Evolutionary conservation across 441 rosid species (phyloP), one percentile per base, ranked within the genome.

Genomic region (Euphorbia celastroides): DNA sequence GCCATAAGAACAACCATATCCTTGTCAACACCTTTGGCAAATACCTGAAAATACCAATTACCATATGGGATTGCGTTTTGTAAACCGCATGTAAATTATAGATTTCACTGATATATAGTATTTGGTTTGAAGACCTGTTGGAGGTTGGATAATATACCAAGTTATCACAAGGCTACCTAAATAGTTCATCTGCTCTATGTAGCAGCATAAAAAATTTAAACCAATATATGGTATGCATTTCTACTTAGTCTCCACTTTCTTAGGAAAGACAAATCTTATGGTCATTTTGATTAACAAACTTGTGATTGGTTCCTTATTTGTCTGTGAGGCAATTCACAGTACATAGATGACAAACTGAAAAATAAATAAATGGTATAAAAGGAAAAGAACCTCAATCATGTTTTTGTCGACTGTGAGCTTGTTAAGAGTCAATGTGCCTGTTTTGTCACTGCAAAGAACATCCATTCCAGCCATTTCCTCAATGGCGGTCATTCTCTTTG

Each of bases 381-480:
- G 74, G 16, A 50, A 17, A 2, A 59, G 84, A 75, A 84, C 93
- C 83, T 93, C 99, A 74, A 93, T 68, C 75, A 93, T 82, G 73
- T 77, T 85, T 71, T 65, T 84, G 78, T 93, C 99, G 52, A 93
- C 97, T 63, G 90, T 89, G 52, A 93, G 82, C 87, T 89, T 93
- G 87, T 91, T 93, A 0, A 93, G 87, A 0, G 99, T 93, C 70
- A 91, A 62, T 5, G 99, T 93, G 60, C 97, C 97, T 1, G 99
- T 93, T 72, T 93, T 93, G 48, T 93, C 97, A 36, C 99, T 91
- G 79, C 99, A 93, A 12, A 93, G 89, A 46, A 92, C 95, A 75
- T 92, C 98, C 98, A 92, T 92, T 60, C 98, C 98, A 10, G 98
- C 98, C 98, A 90, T 83, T 77, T 93, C 99, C 68, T 93, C 99